Evolutionary conservation across 306 rosid genomes (phyloP).

Genomic region (Cucumis hystrix): DNA sequence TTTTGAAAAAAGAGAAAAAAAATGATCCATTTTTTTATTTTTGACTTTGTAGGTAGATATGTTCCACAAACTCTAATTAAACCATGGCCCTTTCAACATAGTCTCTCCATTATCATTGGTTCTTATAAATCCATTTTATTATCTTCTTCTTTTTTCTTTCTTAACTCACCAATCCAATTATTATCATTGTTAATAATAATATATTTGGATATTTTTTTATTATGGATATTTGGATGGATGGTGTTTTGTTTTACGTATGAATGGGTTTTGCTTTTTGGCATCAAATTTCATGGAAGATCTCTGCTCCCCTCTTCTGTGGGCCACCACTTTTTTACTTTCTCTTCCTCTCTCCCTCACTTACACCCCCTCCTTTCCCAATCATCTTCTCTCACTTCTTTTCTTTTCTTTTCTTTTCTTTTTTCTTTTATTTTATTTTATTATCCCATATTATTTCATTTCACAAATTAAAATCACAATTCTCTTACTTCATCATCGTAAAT

Average conservation of each 20-base stretch:
- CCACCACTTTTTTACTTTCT: conserved; percentile 2
- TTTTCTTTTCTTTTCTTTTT: too few relatives aligned
- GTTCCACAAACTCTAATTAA: not conserved
- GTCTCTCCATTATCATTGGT: not conserved
- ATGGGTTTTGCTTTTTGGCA: conserved; percentile 1
- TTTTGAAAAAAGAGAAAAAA: not conserved
- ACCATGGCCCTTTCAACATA: not conserved
- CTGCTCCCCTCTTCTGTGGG: not conserved
- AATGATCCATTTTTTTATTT: not conserved
- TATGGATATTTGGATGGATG: too few relatives aligned
- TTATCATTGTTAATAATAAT: not conserved
- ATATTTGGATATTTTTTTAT: not conserved
- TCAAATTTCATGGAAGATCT: conserved; percentile 3
- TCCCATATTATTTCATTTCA: too few relatives aligned
- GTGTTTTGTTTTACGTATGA: conserved; percentile 5
- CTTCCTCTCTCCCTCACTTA: not conserved
- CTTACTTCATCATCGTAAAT: too few relatives aligned
- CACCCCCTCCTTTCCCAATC: not conserved
- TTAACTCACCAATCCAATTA: not conserved
- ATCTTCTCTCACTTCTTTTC: not conserved
- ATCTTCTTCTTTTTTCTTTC: not conserved
- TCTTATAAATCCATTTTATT: not conserved
- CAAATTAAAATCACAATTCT: too few relatives aligned
- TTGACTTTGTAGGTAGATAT: not conserved
- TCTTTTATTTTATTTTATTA: too few relatives aligned